phyloP scores from a whole-genome alignment of 345 rosid species.

The Clausena lansium region DNA sequence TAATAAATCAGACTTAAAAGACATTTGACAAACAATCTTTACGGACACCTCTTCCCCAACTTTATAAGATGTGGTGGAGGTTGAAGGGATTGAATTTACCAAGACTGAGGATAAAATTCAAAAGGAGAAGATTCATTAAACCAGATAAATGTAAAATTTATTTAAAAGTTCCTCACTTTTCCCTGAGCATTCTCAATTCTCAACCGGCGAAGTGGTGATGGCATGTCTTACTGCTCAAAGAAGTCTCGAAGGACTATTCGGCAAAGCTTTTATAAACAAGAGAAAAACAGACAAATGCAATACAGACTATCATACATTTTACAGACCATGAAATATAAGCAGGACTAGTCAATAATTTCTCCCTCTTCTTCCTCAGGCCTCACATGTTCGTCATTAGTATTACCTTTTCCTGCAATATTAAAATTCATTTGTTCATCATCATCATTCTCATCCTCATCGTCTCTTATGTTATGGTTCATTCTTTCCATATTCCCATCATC shows the following conservation, averaged over 20 bases:
- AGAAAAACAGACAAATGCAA: background rate
- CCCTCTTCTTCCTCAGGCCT: constrained; percentile 53
- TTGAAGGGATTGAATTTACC: no score
- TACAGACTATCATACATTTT: background rate
- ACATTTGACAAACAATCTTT: no score
- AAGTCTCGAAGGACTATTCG: background rate
- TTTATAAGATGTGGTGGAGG: no score
- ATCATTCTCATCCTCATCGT: background rate
- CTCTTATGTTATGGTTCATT: background rate
- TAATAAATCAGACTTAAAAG: no score
- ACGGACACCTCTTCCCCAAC: no score
- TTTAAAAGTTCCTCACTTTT: background rate
- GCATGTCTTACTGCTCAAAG: background rate
- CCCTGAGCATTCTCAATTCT: no score
- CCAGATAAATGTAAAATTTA: no score
- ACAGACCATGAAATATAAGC: background rate
- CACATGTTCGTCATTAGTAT: background rate
- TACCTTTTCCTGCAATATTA: constrained; percentile 4
- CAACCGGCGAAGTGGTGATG: no score
- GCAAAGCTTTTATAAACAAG: background rate
- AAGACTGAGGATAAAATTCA: no score
- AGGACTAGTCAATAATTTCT: constrained; percentile 51
- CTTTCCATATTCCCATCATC: constrained; percentile 5
- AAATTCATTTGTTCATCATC: constrained; percentile 6
- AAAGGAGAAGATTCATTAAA: no score